Conservation (phyloP, 768 basidiomycete species). For the Hygrophorus russula region DNA sequence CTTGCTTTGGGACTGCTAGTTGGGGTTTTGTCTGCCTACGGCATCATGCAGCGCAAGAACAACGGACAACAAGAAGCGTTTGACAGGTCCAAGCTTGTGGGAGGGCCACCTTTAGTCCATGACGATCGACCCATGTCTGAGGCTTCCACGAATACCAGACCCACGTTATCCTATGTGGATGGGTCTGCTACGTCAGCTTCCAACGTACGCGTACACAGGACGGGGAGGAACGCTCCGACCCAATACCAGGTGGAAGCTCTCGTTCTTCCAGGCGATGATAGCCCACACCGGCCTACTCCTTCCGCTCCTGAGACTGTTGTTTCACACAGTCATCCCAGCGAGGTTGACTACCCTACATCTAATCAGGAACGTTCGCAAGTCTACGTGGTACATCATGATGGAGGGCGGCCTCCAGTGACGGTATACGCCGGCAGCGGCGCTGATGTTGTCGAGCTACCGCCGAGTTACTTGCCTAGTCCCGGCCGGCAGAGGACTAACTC, state of each 20-base stretch:
- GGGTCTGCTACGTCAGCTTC: not conserved
- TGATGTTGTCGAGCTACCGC: conserved; percentile 49
- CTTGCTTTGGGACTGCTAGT: not conserved
- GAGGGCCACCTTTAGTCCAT: too few species aligned
- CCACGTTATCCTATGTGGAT: too few species aligned
- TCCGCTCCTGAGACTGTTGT: not conserved
- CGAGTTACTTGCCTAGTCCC: conserved; percentile 9
- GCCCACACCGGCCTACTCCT: too few species aligned
- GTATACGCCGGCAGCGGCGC: conserved; percentile 46
- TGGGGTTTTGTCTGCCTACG: not conserved
- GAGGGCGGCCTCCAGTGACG: conserved; percentile 43
- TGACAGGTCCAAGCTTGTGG: too few species aligned
- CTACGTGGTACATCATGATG: conserved; percentile 53
- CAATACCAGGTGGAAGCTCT: conserved; percentile 36
- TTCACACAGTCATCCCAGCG: conserved; percentile 1
- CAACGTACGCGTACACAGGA: not conserved
- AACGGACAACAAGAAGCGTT: too few species aligned
- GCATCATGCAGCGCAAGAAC: too few species aligned
- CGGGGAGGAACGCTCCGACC: not conserved
- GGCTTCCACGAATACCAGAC: too few species aligned
- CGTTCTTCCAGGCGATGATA: conserved; percentile 22
- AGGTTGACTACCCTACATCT: not conserved
- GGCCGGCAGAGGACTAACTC: too few species aligned
- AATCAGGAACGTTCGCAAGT: conserved; percentile 20
- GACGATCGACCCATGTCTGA: too few species aligned